phyloP scores from a whole-genome alignment of 1,284 basidiomycete genomes.

The Cutaneotrichosporon daszewskae region DNA sequence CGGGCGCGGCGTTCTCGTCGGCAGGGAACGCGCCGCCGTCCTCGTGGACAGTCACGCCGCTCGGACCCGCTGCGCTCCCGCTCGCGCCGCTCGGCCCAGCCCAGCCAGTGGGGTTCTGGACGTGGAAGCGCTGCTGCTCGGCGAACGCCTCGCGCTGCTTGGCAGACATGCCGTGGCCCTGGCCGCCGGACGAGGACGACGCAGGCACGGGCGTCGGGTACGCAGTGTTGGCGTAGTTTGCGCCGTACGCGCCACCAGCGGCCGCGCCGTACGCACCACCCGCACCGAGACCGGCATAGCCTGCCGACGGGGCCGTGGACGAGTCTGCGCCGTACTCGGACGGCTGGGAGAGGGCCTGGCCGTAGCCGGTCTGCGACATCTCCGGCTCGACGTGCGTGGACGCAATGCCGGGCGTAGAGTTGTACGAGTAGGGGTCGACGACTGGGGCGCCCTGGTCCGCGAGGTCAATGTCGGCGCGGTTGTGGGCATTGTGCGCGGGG shows the following conservation, averaged over 20 bases:
- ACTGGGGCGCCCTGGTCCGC: conserved; percentile 12
- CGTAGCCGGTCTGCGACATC: neutral
- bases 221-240: conserved; percentile 1
- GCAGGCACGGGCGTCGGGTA: conserved; percentile 22
- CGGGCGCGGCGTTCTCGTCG: conserved; percentile 18
- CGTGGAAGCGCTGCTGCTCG: conserved; percentile 32
- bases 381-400: too few species aligned
- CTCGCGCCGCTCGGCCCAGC: neutral
- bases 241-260: conserved; percentile 1
- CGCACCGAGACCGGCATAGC: neutral
- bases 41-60: conserved; percentile 31
- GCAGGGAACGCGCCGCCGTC: conserved; percentile 32
- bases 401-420: too few species aligned
- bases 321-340: neutral
- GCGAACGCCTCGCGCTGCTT: conserved; percentile 37
- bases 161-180: conserved; percentile 34
- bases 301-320: neutral
- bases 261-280: neutral
- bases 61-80: conserved; percentile 15
- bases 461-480: conserved; percentile 25
- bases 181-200: too few species aligned
- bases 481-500: conserved; percentile 27
- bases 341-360: neutral
- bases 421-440: conserved; percentile 22
- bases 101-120: conserved; percentile 22